Base-by-base conservation (phyloP, 257 asterid species). In the Penstemon barbatus region DNA sequence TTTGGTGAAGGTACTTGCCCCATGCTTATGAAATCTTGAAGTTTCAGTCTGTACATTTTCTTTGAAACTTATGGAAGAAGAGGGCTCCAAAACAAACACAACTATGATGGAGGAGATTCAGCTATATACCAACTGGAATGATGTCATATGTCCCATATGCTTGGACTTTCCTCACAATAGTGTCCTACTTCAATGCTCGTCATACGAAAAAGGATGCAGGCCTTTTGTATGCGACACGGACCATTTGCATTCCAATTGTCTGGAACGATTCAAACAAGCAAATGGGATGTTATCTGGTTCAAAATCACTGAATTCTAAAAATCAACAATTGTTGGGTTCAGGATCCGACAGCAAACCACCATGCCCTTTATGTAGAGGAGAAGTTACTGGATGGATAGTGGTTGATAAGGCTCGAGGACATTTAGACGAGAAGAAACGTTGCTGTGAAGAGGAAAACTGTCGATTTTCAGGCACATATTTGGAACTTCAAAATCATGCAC, bases 291-390 rank as follows among this genome's bases (percentile, higher is more conserved):
- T 75, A 60, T 48, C 79, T 57, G 76, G 77, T 41, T 72, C 83
- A 33, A 62, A 72, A 74, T 54, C 79, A 11, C 79, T 78, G 6
- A 69, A 51, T 39, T 57, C 88, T 49, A 52, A 75, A 60, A 77
- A 66, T 55, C 43, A 54, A 57, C 78, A 65, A 45, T 45, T 43
- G 18, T 44, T 66, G 70, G 81, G 59, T 65, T 65, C 73, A 57
- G 83, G 66, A 61, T 72, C 79, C 19, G 75, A 77, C 19, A 57
- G 61, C 64, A 84, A 77, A 76, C 85, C 87, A 2, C 69, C 78
- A 5, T 90, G 97, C 75, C 97, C 97, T 57, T 77, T 90, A 65
- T 90, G 97, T 74, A 78, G 97, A 71, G 97, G 97, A 61, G 89
- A 78, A 71, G 95, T 90, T 62, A 72, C 78, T 37, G 97, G 92